These are phyloP conservation scores for Diaporthe sp. DNA, from an alignment of 2,329 filamentous ascomycete genomes.

Conservation along the genomic window DNA sequence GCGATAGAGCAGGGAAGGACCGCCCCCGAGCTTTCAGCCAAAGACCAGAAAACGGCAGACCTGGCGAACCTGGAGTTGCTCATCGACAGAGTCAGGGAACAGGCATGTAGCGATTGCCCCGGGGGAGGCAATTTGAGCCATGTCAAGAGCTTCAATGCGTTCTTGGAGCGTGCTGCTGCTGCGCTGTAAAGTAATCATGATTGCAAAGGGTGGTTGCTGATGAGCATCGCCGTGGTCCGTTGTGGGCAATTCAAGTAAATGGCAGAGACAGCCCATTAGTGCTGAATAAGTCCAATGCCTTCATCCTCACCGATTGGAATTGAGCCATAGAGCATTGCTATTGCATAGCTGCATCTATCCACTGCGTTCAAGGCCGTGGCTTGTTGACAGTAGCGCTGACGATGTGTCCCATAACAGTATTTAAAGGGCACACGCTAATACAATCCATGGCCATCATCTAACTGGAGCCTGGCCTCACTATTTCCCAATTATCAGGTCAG, in stretches of 20 bases:
- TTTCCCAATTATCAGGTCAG: background rate
- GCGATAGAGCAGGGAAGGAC: constrained; percentile 60
- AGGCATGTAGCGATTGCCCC: constrained; percentile 64
- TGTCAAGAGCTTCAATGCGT: constrained; percentile 73
- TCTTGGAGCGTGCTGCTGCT: constrained; percentile 71
- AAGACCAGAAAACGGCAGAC: constrained; percentile 63
- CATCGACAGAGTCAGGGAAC: constrained; percentile 66
- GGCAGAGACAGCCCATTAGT: background rate
- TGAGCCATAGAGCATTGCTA: background rate
- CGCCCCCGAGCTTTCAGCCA: constrained; percentile 60
- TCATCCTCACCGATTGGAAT: background rate
- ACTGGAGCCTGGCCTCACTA: background rate
- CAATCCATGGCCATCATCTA: background rate
- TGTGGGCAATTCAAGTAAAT: background rate
- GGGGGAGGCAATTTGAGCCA: constrained; percentile 65
- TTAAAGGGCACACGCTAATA: background rate
- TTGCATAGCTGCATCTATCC: background rate
- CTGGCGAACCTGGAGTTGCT: constrained; percentile 70
- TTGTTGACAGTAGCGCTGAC: background rate
- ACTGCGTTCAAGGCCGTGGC: background rate
- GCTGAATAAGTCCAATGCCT: background rate
- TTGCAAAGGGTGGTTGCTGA: background rate
- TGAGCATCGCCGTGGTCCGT: background rate
- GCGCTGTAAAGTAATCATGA: constrained; percentile 61
- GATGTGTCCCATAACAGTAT: too few relatives aligned